Conservation (phyloP, 495 filamentous ascomycete genomes). For the Coniosporium apollinis region DNA sequence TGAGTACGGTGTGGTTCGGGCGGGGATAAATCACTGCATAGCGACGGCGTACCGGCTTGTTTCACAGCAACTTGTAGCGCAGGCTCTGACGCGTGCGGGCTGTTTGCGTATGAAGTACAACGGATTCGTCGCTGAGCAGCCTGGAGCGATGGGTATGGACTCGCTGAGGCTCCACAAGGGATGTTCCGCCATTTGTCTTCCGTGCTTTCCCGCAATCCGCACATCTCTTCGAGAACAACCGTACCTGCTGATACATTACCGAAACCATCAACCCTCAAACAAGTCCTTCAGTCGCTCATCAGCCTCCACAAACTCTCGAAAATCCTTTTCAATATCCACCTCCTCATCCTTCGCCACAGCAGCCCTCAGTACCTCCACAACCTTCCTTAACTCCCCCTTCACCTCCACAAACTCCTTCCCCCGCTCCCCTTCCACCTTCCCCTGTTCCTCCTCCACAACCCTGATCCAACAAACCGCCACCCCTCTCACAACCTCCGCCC, state of each 20-base stretch:
- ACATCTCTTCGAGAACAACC: neutral
- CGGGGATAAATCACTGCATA: too few relatives aligned
- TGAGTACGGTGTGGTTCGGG: too few relatives aligned
- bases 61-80: too few relatives aligned
- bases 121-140: too few relatives aligned
- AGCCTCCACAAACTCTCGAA: slow-evolving; percentile 24
- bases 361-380: slow-evolving; percentile 24
- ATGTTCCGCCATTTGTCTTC: too few relatives aligned
- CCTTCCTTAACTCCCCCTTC: slow-evolving; percentile 30
- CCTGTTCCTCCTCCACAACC: slow-evolving; percentile 29
- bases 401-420: slow-evolving; percentile 18
- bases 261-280: slow-evolving; percentile 15
- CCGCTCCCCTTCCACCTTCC: slow-evolving; percentile 1
- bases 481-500: slow-evolving; percentile 51
- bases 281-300: slow-evolving; percentile 27
- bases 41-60: too few relatives aligned
- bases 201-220: too few relatives aligned
- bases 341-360: slow-evolving; percentile 15
- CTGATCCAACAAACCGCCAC: slow-evolving; percentile 52
- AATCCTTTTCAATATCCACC: slow-evolving; percentile 17
- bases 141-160: too few relatives aligned
- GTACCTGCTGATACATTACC: neutral
- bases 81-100: too few relatives aligned
- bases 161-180: too few relatives aligned
- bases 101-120: too few relatives aligned